Evolutionary conservation across 768 basidiomycete genomes (phyloP), one percentile per base, ranked within the genome.

Genomic region (Suillus brevipes): DNA sequence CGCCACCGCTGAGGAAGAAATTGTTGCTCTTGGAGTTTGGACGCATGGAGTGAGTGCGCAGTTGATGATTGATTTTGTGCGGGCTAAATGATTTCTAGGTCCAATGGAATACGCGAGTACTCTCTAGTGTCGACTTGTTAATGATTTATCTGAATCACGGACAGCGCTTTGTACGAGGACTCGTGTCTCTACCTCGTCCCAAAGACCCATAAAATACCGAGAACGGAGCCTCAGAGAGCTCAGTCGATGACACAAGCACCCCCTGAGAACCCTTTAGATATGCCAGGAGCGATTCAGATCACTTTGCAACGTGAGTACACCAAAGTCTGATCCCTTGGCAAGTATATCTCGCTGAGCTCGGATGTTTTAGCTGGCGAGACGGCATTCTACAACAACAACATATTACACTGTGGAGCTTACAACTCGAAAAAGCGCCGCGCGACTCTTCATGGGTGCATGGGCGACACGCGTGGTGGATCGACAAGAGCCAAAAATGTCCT

Each of bases 351-450:
- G 52, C 38, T 20, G 2, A 56, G 16, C 9, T 20, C 4, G 38
- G 14, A 6, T 20, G 34, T 2, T 36, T 6, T 62, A 89, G 90
- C 87, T 0, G 90, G 91, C 0, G 88, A 93, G 65, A 89, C 88
- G 0, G 89, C 90, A 28, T 92, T 93, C 74, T 92, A 93, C 74
- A 90, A 91, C 71, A 86, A 83, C 67, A 92, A 93, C 72, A 88
- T 92, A 64, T 78, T 93, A 12, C 91, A 93, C 69, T 89, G 89
- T 63, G 90, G 87, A 6, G 80, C 82, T 7, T 93, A 93, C 73
- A 81, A 80, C 64, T 77, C 82, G 1, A 73, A 73, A 23, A 72
- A 73, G 25, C 77, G 75, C 40, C 82, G 91, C 3, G 85, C 86
- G 36, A 93, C 91, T 3, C 80, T 94, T 7, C 92, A 92, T 67